phyloP scores from a whole-genome alignment of 306 rosid species.

The Vigna angularis region DNA sequence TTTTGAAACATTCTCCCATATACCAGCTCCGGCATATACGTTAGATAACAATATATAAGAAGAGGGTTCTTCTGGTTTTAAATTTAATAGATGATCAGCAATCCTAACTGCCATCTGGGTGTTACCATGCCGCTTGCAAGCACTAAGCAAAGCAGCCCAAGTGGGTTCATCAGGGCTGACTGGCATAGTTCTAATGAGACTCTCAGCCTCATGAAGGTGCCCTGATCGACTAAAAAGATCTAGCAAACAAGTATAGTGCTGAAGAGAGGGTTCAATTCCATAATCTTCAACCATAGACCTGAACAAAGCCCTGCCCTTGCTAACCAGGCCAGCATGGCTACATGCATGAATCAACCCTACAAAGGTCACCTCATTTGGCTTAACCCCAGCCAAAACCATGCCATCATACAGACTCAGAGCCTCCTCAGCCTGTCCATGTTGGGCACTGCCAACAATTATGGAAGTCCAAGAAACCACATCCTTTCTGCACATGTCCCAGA shows the following conservation, averaged over 20 bases:
- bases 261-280: conserved; percentile 73
- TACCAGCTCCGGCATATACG: conserved; percentile 67
- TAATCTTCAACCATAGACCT: conserved; percentile 69
- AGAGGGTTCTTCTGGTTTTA: conserved; percentile 74
- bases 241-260: conserved; percentile 86
- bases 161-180: conserved; percentile 83
- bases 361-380: conserved; percentile 89
- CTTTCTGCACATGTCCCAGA: conserved; percentile 58
- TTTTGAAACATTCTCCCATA: conserved; percentile 80
- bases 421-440: conserved; percentile 77
- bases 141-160: conserved; percentile 89
- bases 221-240: conserved; percentile 93
- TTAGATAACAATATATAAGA: conserved; percentile 74
- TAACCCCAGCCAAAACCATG: conserved; percentile 69
- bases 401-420: conserved; percentile 71
- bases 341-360: conserved; percentile 91
- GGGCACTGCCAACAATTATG: conserved; percentile 83
- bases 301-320: conserved; percentile 70
- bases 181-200: conserved; percentile 64
- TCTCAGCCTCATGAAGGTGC: conserved; percentile 84
- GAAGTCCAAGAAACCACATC: conserved; percentile 96
- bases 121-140: conserved; percentile 76
- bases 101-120: conserved; percentile 69
- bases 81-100: conserved; percentile 61
- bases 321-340: conserved; percentile 78